phyloP scores from a whole-genome alignment of 2,329 filamentous ascomycete genomes.

The Paecilomyces fulvus region DNA sequence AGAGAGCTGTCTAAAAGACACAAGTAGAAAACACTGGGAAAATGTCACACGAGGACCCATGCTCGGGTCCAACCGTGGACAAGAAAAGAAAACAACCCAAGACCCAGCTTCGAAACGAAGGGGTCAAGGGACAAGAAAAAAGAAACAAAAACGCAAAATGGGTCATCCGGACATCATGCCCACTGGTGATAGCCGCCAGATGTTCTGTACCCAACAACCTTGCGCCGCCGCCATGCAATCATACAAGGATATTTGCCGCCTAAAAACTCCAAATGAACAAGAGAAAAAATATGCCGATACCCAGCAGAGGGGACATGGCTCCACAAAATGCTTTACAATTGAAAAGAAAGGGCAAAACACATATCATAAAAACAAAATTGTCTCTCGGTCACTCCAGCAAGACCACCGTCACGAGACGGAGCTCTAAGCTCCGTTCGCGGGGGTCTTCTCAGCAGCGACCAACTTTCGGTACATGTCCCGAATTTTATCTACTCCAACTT shows the following conservation, averaged over 20 bases:
- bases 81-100: not conserved
- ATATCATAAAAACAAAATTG: not conserved
- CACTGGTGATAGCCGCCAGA: not conserved
- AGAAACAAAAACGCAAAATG: slow-evolving; percentile 8
- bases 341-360: not conserved
- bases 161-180: slow-evolving; percentile 3
- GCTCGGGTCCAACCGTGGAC: not conserved
- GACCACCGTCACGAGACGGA: slow-evolving; percentile 3
- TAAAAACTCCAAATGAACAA: not conserved
- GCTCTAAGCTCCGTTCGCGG: slow-evolving; percentile 19
- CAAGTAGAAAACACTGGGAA: slow-evolving; percentile 1
- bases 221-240: slow-evolving; percentile 4
- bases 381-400: slow-evolving; percentile 1
- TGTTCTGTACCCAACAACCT: not conserved
- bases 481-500: slow-evolving; percentile 26
- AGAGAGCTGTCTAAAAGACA: slow-evolving; percentile 1
- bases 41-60: not conserved
- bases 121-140: slow-evolving; percentile 6
- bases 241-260: not conserved
- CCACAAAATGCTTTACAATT: not conserved
- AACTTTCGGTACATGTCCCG: slow-evolving; percentile 32
- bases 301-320: not conserved
- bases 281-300: not conserved
- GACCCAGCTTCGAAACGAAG: not conserved
- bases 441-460: slow-evolving; percentile 17